phyloP scores from a whole-genome alignment of 1,284 basidiomycete species.

The Sporisorium reilianum region DNA sequence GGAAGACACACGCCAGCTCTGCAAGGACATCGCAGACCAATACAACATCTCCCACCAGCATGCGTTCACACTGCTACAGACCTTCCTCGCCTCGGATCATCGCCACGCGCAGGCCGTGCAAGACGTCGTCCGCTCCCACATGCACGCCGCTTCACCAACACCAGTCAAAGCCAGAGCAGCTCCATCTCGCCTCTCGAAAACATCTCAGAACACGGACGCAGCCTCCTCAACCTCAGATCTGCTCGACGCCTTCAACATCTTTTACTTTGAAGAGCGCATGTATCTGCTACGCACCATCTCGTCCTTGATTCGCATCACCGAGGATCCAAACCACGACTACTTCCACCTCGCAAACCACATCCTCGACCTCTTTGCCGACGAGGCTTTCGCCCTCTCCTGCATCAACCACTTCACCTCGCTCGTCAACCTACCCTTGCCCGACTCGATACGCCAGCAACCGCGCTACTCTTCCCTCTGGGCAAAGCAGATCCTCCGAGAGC shows the following conservation, averaged over 20 bases:
- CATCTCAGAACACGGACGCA: constrained; percentile 6
- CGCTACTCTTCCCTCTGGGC: constrained; percentile 78
- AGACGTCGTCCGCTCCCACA: constrained; percentile 15
- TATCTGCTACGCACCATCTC: constrained; percentile 73
- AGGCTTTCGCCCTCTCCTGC: constrained; percentile 75
- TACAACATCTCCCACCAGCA: constrained; percentile 82
- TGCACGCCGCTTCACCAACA: constrained; percentile 19
- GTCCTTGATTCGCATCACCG: constrained; percentile 74
- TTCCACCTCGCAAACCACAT: constrained; percentile 74
- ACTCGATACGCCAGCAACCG: constrained; percentile 74
- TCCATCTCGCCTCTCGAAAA: constrained; percentile 7
- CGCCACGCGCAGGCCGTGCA: constrained; percentile 71
- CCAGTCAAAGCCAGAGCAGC: constrained; percentile 19
- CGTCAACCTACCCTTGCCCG: constrained; percentile 72
- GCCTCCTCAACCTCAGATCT: constrained; percentile 68
- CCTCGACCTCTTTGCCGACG: constrained; percentile 76
- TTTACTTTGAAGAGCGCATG: constrained; percentile 84
- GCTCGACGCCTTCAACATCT: constrained; percentile 79
- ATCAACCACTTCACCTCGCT: constrained; percentile 73
- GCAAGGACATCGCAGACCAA: constrained; percentile 77
- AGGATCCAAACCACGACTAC: constrained; percentile 74
- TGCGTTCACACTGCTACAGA: constrained; percentile 78
- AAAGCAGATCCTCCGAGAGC: constrained; percentile 82
- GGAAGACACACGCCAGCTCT: constrained; percentile 76
- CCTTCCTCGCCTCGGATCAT: constrained; percentile 83